These are phyloP conservation scores for Apostasia shenzhenica DNA, from an alignment of 106 monocot species.

Conservation along the genomic window DNA sequence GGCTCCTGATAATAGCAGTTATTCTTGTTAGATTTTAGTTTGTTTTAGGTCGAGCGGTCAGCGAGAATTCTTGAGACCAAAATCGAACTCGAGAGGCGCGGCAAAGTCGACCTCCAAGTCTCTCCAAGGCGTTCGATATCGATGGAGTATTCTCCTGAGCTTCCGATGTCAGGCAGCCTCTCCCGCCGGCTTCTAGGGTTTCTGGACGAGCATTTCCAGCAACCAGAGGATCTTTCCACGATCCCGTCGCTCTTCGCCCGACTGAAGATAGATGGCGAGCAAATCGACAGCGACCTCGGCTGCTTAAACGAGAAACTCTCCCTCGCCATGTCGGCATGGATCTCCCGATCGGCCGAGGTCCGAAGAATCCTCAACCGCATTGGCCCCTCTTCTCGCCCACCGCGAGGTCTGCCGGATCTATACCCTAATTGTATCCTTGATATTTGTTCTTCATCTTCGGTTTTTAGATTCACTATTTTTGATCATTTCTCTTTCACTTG, in stretches of 20 bases:
- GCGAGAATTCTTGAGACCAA: too few species aligned
- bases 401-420: neutral
- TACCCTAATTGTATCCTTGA: neutral
- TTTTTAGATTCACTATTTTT: neutral
- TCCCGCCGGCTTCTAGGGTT: neutral
- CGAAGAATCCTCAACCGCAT: neutral
- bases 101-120: too few species aligned
- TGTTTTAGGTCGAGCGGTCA: too few species aligned
- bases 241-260: neutral
- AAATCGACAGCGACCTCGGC: neutral
- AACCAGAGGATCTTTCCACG: conserved; percentile 4
- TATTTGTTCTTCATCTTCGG: neutral
- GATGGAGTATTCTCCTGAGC: neutral
- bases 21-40: too few species aligned
- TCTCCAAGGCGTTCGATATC: too few species aligned
- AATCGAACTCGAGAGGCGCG: too few species aligned
- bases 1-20: too few species aligned
- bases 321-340: neutral
- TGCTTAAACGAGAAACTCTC: neutral
- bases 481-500: neutral
- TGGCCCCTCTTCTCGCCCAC: neutral
- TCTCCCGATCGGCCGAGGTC: neutral
- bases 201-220: neutral
- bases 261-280: neutral
- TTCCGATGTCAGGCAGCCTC: neutral